These are phyloP conservation scores for Spinacia oleracea DNA, from an alignment of 179 eudicot genomes.

Conservation along the genomic window DNA sequence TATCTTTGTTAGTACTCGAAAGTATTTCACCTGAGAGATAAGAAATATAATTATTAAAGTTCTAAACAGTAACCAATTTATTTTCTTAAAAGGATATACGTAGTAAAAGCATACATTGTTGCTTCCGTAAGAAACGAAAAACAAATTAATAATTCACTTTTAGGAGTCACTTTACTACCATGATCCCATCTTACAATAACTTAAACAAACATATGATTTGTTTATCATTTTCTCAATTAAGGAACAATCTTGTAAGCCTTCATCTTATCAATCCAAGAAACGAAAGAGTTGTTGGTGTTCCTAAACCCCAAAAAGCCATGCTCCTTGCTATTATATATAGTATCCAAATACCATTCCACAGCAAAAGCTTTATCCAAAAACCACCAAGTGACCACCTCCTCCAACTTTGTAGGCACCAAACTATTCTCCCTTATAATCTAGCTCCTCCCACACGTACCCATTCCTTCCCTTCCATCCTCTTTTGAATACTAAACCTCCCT, in stretches of 20 bases:
- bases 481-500: slow-evolving; percentile 26
- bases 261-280: slow-evolving; percentile 52
- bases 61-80: too few relatives aligned
- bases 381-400: slow-evolving; percentile 52
- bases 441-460: slow-evolving; percentile 44
- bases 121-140: too few relatives aligned
- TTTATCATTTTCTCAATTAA: too few relatives aligned
- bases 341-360: slow-evolving; percentile 28
- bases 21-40: too few relatives aligned
- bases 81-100: too few relatives aligned
- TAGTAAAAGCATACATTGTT: too few relatives aligned
- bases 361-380: slow-evolving; percentile 26
- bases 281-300: slow-evolving; percentile 45
- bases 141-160: too few relatives aligned
- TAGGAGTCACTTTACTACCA: too few relatives aligned
- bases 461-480: slow-evolving; percentile 45
- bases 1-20: too few relatives aligned
- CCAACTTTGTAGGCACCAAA: slow-evolving; percentile 37
- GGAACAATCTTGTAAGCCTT: slow-evolving; percentile 48
- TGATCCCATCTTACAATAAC: too few relatives aligned
- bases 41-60: too few relatives aligned
- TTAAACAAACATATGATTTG: too few relatives aligned
- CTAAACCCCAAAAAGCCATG: slow-evolving; percentile 56
- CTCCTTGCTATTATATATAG: slow-evolving; percentile 55
- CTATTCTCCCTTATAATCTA: slow-evolving; percentile 40